Evolutionary conservation across 202 grass and related monocot genomes (phyloP).

Genomic region (Hordeum pubiflorum): DNA sequence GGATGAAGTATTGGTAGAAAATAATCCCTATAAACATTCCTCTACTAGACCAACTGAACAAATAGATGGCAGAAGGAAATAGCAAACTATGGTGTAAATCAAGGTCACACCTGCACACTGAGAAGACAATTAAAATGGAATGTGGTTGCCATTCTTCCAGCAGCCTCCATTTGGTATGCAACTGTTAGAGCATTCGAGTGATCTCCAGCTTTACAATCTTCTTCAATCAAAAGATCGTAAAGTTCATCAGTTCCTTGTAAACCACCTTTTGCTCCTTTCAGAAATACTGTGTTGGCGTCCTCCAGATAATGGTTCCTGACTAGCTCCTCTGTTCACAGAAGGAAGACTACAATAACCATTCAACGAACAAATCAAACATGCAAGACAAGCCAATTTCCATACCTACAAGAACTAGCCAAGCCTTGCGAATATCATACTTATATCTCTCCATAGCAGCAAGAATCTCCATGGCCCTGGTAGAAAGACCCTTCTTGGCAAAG

Average conservation of each 20-base stretch:
- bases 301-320: constrained; percentile 62
- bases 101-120: constrained; percentile 78
- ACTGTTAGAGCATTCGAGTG: constrained; percentile 91
- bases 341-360: constrained; percentile 21
- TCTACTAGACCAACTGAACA: constrained; percentile 13
- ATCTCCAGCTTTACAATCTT: constrained; percentile 94
- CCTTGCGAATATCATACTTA: constrained; percentile 85
- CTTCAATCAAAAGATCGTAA: constrained; percentile 80
- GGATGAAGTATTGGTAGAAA: neutral
- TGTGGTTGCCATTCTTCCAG: constrained; percentile 97
- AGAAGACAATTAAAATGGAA: constrained; percentile 98
- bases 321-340: constrained; percentile 71
- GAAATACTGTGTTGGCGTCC: constrained; percentile 87
- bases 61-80: constrained; percentile 5
- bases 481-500: constrained; percentile 84
- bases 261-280: constrained; percentile 88
- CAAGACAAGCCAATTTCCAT: constrained; percentile 28
- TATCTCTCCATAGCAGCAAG: constrained; percentile 92
- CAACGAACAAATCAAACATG: neutral
- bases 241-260: constrained; percentile 71
- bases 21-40: neutral
- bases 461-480: constrained; percentile 89
- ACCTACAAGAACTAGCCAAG: constrained; percentile 96
- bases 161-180: constrained; percentile 97
- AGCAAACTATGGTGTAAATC: neutral